These are phyloP conservation scores for Corynascus novoguineensis DNA, from an alignment of 495 filamentous ascomycete species.

Conservation along the genomic window DNA sequence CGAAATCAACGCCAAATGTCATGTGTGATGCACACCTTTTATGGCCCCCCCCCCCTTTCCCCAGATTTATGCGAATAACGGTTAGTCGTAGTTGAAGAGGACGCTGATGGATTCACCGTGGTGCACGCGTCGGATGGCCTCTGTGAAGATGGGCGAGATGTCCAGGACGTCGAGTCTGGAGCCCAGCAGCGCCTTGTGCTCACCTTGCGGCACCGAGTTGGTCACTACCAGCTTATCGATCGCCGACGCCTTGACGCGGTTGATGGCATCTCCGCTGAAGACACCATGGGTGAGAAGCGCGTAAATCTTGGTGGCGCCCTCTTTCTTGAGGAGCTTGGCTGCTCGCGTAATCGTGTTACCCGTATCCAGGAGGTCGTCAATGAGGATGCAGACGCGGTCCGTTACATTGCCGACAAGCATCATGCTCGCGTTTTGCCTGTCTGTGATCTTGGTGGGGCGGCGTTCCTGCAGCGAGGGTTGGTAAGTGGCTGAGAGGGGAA, in stretches of 20 bases:
- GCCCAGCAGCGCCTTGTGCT: conserved; percentile 62
- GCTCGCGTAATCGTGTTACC: conserved; percentile 96
- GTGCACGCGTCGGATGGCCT: conserved; percentile 95
- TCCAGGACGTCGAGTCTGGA: conserved; percentile 89
- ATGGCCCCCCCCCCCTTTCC: too few species aligned
- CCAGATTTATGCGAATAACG: conserved; percentile 16
- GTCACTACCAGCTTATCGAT: conserved; percentile 91
- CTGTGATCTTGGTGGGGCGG: conserved; percentile 85
- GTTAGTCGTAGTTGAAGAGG: conserved; percentile 84
- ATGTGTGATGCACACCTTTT: conserved; percentile 17
- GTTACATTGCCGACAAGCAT: conserved; percentile 92
- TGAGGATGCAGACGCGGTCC: conserved; percentile 76
- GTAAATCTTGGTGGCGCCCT: conserved; percentile 82
- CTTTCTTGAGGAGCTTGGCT: conserved; percentile 90
- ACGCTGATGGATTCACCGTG: conserved; percentile 98
- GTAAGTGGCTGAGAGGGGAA: conserved; percentile 16
- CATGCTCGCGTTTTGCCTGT: conserved; percentile 96
- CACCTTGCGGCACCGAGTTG: conserved; percentile 85
- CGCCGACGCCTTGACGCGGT: conserved; percentile 84
- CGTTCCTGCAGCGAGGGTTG: conserved; percentile 63
- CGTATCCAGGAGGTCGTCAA: conserved; percentile 93
- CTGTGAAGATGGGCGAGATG: conserved; percentile 86
- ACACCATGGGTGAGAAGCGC: conserved; percentile 93
- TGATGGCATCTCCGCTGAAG: conserved; percentile 89
- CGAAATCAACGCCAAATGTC: conserved; percentile 19